A percentile compares a stretch with the other conserved stretches of the same genome.
phyloP scores from a whole-genome alignment of 306 rosid genomes.

The Malus fusca region DNA sequence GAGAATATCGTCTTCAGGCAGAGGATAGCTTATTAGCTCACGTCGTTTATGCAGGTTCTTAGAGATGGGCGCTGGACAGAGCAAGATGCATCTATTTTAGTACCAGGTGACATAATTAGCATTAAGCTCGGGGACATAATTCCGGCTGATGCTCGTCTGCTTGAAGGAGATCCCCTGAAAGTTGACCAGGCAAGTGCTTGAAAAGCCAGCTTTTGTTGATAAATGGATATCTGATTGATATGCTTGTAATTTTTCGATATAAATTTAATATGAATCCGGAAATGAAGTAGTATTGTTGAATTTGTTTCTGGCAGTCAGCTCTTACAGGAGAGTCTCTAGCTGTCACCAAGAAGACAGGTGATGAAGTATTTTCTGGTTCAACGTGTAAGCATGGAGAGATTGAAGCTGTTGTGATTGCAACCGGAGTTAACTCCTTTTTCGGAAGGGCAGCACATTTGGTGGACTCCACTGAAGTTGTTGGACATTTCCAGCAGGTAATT shows the following conservation, averaged over 20 bases:
- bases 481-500: conserved; percentile 77
- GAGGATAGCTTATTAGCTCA: background rate
- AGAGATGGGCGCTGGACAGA: conserved; percentile 86
- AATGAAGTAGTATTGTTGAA: conserved; percentile 11
- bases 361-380: conserved; percentile 73
- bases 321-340: conserved; percentile 89
- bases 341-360: conserved; percentile 71
- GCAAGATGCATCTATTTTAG: conserved; percentile 68
- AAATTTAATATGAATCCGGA: conserved; percentile 5
- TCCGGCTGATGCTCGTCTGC: conserved; percentile 91
- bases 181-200: conserved; percentile 66
- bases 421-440: conserved; percentile 73
- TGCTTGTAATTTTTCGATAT: background rate
- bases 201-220: background rate
- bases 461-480: conserved; percentile 59
- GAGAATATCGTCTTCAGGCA: background rate
- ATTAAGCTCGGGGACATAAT: conserved; percentile 80
- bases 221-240: background rate
- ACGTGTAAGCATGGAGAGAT: conserved; percentile 88
- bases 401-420: conserved; percentile 84
- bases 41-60: conserved; percentile 50
- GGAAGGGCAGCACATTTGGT: conserved; percentile 85
- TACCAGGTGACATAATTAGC: conserved; percentile 84
- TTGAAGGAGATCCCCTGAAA: conserved; percentile 78
- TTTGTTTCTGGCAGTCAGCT: conserved; percentile 59